phyloP scores from a whole-genome alignment of 208 protist genomes.

The Wallacemonas collosoma region DNA sequence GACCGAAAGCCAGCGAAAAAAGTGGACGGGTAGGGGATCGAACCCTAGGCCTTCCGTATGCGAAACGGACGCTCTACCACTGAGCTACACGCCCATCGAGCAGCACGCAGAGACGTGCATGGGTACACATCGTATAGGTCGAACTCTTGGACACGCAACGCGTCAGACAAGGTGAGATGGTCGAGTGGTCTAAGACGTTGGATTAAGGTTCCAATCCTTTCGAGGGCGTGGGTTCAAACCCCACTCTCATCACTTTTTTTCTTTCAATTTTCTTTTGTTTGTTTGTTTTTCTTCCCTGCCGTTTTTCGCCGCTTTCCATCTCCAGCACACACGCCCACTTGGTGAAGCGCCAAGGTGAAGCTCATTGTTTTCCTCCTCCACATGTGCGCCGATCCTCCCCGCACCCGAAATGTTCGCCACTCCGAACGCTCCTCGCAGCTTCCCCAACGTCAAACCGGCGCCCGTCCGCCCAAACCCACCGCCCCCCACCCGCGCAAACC shows the following conservation, averaged over 20 bases:
- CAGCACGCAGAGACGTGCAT: not conserved
- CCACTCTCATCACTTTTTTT: constrained; percentile 65
- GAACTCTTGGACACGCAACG: not conserved
- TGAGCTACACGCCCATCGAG: constrained; percentile 61
- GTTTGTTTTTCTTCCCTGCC: no score
- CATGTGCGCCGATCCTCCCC: no score
- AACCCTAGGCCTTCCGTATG: constrained; percentile 77
- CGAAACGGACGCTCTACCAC: constrained; percentile 81
- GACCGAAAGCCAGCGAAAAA: constrained; percentile 19
- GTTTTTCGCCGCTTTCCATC: no score
- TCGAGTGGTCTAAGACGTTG: constrained; percentile 74
- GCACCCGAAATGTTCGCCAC: no score
- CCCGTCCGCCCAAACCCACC: no score
- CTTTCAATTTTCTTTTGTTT: not conserved
- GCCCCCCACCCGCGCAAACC: no score
- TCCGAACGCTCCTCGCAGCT: no score
- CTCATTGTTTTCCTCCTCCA: no score
- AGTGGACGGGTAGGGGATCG: constrained; percentile 64
- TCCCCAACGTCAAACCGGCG: no score
- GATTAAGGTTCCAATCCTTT: constrained; percentile 75
- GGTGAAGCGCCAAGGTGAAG: no score
- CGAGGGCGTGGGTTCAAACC: constrained; percentile 70
- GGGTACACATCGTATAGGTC: no score
- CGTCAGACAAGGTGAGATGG: constrained; percentile 45
- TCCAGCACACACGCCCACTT: no score